These are phyloP conservation scores for Aspergillus sp. DNA, from an alignment of 2,329 filamentous ascomycete genomes.

Conservation along the genomic window DNA sequence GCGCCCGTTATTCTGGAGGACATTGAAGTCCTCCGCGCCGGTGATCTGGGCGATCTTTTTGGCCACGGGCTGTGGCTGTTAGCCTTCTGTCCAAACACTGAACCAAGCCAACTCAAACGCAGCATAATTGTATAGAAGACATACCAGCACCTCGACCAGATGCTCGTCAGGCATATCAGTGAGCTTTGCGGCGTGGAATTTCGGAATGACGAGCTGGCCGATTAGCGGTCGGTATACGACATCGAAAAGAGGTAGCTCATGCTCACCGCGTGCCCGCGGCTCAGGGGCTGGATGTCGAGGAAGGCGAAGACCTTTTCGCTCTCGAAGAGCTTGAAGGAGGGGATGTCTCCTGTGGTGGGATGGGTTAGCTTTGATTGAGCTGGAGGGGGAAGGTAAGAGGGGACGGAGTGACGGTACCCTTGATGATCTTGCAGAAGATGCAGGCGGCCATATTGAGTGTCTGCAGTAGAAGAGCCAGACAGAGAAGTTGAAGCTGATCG, in stretches of 20 bases:
- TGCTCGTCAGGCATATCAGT: conserved; percentile 86
- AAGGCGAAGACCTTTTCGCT: conserved; percentile 90
- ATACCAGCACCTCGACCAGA: conserved; percentile 69
- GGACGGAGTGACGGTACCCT: conserved; percentile 47
- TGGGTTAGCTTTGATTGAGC: neutral
- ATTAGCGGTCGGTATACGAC: conserved; percentile 4
- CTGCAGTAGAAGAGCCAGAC: conserved; percentile 1
- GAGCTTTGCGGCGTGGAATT: conserved; percentile 85
- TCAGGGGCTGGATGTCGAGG: conserved; percentile 87
- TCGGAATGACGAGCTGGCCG: conserved; percentile 82
- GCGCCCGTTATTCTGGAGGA: conserved; percentile 90
- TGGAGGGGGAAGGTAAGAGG: conserved; percentile 1
- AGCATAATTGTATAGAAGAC: no score
- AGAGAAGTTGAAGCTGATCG: no score
- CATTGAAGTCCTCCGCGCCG: conserved; percentile 75
- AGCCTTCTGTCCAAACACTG: no score
- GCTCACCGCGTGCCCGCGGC: conserved; percentile 77
- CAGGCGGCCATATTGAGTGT: conserved; percentile 49
- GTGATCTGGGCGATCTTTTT: conserved; percentile 77
- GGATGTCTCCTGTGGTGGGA: conserved; percentile 67
- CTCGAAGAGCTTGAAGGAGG: conserved; percentile 92
- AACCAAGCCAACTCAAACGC: no score
- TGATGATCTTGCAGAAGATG: conserved; percentile 98
- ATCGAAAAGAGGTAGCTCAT: conserved; percentile 1
- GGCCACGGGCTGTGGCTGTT: conserved; percentile 55